These are phyloP conservation scores for Cordyceps javanica DNA, from an alignment of 2,329 filamentous ascomycete genomes.

Conservation along the genomic window DNA sequence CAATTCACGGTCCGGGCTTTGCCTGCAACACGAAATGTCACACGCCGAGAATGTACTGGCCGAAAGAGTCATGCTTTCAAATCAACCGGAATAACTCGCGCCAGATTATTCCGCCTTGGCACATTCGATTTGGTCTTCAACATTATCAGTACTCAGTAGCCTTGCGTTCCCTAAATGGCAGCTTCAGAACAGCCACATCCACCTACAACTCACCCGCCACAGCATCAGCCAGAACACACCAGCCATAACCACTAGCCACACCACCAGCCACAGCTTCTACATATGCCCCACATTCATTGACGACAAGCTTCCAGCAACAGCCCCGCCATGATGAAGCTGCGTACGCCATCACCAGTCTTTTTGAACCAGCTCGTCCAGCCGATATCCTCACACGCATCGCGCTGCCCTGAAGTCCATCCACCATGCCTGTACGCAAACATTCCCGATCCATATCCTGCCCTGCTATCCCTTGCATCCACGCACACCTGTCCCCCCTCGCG, in stretches of 20 bases:
- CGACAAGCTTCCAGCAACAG: slow-evolving; percentile 2
- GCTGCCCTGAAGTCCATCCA: slow-evolving; percentile 13
- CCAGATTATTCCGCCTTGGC: background rate
- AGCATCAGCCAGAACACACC: too few relatives aligned
- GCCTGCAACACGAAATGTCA: background rate
- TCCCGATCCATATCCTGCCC: background rate
- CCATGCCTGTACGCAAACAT: slow-evolving; percentile 18
- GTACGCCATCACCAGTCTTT: slow-evolving; percentile 8
- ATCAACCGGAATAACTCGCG: background rate
- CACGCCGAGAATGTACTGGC: background rate
- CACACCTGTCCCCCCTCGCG: too few relatives aligned
- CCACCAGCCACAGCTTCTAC: background rate
- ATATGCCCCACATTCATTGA: slow-evolving; percentile 7
- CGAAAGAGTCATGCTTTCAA: slow-evolving; percentile 1
- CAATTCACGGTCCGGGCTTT: background rate
- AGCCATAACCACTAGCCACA: background rate
- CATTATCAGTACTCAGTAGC: too few relatives aligned
- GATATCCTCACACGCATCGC: background rate
- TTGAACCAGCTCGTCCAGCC: background rate
- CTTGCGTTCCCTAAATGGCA: background rate
- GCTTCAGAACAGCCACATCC: background rate
- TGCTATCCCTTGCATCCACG: too few relatives aligned
- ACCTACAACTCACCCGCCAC: background rate
- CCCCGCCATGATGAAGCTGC: slow-evolving; percentile 12
- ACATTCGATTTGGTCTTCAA: too few relatives aligned